Percentiles rank a stretch among this genome's conserved stretches.
Conservation (phyloP, 345 rosid genomes). For the Nasturtium officinale region DNA sequence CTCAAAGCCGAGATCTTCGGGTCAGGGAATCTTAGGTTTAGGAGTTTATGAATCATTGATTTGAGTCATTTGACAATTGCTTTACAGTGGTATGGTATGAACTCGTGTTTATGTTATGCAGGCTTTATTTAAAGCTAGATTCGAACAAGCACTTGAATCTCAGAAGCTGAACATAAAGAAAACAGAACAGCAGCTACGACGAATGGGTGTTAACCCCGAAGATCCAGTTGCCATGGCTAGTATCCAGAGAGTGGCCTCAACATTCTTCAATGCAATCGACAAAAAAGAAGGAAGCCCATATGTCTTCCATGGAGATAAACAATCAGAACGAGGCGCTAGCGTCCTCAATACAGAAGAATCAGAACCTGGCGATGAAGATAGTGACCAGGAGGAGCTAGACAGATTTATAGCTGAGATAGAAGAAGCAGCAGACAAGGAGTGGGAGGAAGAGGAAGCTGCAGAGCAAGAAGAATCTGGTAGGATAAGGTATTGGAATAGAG, state of each 20-base stretch:
- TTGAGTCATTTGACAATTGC: not conserved
- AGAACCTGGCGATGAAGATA: slow-evolving; percentile 64
- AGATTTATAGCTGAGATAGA: slow-evolving; percentile 90
- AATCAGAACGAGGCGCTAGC: slow-evolving; percentile 32
- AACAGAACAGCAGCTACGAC: slow-evolving; percentile 83
- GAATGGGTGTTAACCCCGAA: slow-evolving; percentile 92
- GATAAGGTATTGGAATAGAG: slow-evolving; percentile 83
- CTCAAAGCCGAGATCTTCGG: not conserved
- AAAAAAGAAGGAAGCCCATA: slow-evolving; percentile 93
- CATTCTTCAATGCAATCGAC: slow-evolving; percentile 94
- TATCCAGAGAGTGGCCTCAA: slow-evolving; percentile 94
- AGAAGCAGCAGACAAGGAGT: slow-evolving; percentile 93
- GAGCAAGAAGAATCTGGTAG: slow-evolving; percentile 75
- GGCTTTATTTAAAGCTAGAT: slow-evolving; percentile 97
- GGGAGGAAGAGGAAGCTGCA: slow-evolving; percentile 93
- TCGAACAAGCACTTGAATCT: slow-evolving; percentile 98
- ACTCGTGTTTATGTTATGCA: slow-evolving; percentile 43
- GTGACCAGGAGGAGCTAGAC: slow-evolving; percentile 96
- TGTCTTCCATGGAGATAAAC: slow-evolving; percentile 69
- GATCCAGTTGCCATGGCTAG: slow-evolving; percentile 99
- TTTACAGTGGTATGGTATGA: slow-evolving; percentile 16
- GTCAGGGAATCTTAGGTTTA: not conserved
- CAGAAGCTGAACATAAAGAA: slow-evolving; percentile 97
- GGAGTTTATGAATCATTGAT: not conserved
- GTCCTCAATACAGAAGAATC: slow-evolving; percentile 40